Evolutionary conservation across 148 eudicot species (phyloP).

Genomic region (Hydrangea macrophylla): DNA sequence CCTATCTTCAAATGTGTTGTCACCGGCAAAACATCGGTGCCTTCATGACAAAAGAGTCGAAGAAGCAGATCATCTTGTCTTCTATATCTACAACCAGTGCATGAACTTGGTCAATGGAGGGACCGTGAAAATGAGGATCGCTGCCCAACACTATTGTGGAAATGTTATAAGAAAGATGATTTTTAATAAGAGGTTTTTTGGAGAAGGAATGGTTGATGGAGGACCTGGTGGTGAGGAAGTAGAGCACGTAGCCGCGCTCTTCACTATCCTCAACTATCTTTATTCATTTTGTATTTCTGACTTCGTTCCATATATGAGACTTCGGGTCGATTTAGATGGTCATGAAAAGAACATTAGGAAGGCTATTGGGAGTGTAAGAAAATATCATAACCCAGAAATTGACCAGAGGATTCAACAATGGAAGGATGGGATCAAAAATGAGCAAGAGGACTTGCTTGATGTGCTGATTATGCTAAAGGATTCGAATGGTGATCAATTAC

Average conservation of each 20-base stretch:
- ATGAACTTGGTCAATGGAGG: not conserved
- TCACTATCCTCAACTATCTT: constrained; percentile 2
- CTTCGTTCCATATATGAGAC: constrained; percentile 6
- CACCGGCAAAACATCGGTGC: not conserved
- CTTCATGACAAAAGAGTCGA: constrained; percentile 9
- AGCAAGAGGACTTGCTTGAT: constrained; percentile 17
- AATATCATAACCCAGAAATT: constrained; percentile 7
- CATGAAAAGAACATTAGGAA: constrained; percentile 8
- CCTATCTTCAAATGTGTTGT: constrained; percentile 9
- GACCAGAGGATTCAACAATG: constrained; percentile 11
- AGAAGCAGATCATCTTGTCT: constrained; percentile 17
- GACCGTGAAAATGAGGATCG: constrained; percentile 8
- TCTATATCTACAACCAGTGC: not conserved
- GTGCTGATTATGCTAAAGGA: constrained; percentile 9
- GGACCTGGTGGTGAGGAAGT: constrained; percentile 12
- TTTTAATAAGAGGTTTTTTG: constrained; percentile 14
- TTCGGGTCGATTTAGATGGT: constrained; percentile 12
- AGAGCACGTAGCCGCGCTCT: constrained; percentile 13
- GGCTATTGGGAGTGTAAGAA: not conserved
- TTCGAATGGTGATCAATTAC: constrained; percentile 2
- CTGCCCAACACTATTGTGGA: constrained; percentile 9
- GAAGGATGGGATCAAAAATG: not conserved
- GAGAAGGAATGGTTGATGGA: constrained; percentile 2
- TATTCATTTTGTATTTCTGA: constrained; percentile 14
- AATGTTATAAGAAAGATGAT: constrained; percentile 16